Base-by-base conservation (phyloP, 768 basidiomycete species). In the Multifurca ochricompacta region DNA sequence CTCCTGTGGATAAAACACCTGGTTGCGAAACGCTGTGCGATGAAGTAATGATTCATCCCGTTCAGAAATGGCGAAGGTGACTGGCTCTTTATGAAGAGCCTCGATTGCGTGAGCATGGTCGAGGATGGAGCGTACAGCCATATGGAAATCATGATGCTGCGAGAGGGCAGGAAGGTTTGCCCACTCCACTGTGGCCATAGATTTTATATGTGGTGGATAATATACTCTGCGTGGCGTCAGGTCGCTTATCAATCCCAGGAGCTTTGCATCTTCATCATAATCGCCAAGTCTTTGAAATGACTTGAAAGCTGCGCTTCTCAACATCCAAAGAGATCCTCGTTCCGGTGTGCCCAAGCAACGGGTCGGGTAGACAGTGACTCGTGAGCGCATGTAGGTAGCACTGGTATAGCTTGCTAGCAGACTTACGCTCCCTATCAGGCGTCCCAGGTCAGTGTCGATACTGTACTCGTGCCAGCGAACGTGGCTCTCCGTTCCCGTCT, bases 371-470 rank as follows among this genome's bases (percentile, higher is more conserved):
- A 42, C 69, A 69, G 40, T 71, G 68, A n/a, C 72, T 71, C 2
- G 71, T 77, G 3, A 76, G 53, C 16, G 74, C 73, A 40, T 80
- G 78, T 14, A 80, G 65, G 47, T 75, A 74, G 2, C 70, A 65
- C 42, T 66, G 67, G 50, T 68, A 75, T 7, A 77, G 63, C 36
- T 62, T 62, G 53, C 64, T 66, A 1, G 54, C 35, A 71, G 45
- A n/a, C 60, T 66, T 3, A 44, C 58, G 9, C 66, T 65, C 3
- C 67, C 65, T 9, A 45, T 52, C 19, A 73, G 59, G 36, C 64
- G 62, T 2, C 69, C 66, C 6, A 74, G 54, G 14, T 66, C 58
- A 10, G 54, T 52, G 46, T 74, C 64, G 3, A 73, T 48, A 2
- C 31, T 44, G 39, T 71, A 74, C 11, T 62, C 64, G 34, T 68